Percentiles rank a stretch among this genome's conserved stretches.
phyloP scores from a whole-genome alignment of 1,284 basidiomycete genomes.

The Athelia psychrophila region DNA sequence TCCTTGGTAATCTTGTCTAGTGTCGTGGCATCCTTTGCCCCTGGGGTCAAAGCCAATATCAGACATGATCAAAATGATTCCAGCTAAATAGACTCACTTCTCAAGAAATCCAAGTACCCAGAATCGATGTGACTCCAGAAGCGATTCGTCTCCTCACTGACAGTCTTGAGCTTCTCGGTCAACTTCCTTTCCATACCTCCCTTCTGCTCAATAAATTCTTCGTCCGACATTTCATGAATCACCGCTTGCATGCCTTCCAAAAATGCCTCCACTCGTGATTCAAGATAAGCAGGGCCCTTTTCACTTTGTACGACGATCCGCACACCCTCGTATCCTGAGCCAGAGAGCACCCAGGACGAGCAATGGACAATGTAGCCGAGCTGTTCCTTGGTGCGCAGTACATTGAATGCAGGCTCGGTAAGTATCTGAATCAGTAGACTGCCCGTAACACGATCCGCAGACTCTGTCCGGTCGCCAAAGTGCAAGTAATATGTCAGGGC shows the following conservation, averaged over 20 bases:
- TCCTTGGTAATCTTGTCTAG: constrained; percentile 68
- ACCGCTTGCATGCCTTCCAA: constrained; percentile 44
- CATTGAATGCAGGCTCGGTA: constrained; percentile 90
- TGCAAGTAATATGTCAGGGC: constrained; percentile 80
- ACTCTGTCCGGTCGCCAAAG: constrained; percentile 60
- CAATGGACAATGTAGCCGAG: constrained; percentile 88
- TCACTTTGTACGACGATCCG: constrained; percentile 94
- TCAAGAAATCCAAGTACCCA: constrained; percentile 66
- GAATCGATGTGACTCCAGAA: constrained; percentile 74
- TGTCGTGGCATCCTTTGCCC: constrained; percentile 64
- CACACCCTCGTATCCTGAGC: constrained; percentile 72
- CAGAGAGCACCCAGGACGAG: constrained; percentile 51
- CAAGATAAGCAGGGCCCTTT: constrained; percentile 80
- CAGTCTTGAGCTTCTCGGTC: constrained; percentile 72
- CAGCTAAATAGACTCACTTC: constrained; percentile 37
- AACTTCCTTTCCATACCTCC: constrained; percentile 61
- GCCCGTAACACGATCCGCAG: constrained; percentile 55
- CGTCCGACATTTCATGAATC: constrained; percentile 44
- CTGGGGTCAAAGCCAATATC: constrained; percentile 38
- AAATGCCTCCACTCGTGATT: constrained; percentile 76
- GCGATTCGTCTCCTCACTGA: constrained; percentile 57
- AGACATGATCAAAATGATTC: constrained; percentile 27
- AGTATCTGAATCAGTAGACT: constrained; percentile 75
- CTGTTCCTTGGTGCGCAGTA: constrained; percentile 95
- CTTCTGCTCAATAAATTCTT: constrained; percentile 57